Conservation (phyloP, 2,329 filamentous ascomycete species). For the Paradendryphiella salina region DNA sequence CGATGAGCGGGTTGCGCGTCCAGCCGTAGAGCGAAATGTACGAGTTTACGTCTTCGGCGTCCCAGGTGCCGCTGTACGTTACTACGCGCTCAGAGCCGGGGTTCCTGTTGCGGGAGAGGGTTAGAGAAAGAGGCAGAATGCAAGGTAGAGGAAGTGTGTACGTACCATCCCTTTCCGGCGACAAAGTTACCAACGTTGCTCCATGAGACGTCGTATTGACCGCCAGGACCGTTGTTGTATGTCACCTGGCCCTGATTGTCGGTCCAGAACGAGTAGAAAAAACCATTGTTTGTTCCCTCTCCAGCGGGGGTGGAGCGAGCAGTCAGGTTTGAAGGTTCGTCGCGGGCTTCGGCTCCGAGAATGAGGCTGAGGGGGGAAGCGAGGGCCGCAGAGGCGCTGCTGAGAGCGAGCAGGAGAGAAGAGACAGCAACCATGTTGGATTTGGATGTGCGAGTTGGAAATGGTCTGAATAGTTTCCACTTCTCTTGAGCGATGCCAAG, state of each 20-base stretch:
- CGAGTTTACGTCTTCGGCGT: conserved; percentile 52
- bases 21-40: conserved; percentile 64
- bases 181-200: conserved; percentile 58
- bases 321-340: conserved; percentile 19
- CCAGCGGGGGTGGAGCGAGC: conserved; percentile 27
- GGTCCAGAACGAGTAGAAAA: conserved; percentile 59
- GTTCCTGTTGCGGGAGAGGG: conserved; percentile 37
- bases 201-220: conserved; percentile 56
- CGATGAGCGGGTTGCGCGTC: conserved; percentile 58
- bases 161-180: conserved; percentile 59
- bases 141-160: too few relatives aligned
- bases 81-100: conserved; percentile 56
- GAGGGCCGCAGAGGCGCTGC: conserved; percentile 31
- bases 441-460: conserved; percentile 1
- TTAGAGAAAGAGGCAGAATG: too few relatives aligned
- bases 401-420: conserved; percentile 34
- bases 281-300: conserved; percentile 37
- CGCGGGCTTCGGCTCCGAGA: conserved; percentile 18
- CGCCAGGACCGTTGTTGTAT: conserved; percentile 57
- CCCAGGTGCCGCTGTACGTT: conserved; percentile 55
- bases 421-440: conserved; percentile 37
- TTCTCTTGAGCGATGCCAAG: not conserved
- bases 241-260: conserved; percentile 55
- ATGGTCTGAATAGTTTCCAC: conserved; percentile 10
- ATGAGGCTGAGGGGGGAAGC: conserved; percentile 36